Base-by-base conservation (phyloP, 495 filamentous ascomycete genomes). In the Pseudevernia furfuracea region DNA sequence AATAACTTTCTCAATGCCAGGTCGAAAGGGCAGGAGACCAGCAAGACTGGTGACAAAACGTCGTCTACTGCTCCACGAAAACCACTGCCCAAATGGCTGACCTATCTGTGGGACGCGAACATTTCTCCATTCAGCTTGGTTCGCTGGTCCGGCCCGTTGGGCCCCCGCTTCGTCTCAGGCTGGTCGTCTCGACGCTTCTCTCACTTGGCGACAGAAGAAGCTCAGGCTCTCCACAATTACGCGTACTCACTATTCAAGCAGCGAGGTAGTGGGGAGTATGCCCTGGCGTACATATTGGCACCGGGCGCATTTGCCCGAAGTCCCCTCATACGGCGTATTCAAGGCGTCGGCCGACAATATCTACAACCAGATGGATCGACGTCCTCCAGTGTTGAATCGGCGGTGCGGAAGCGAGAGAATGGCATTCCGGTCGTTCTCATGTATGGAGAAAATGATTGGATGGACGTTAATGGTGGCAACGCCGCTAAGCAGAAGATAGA, bases 391-490 rank as follows among this genome's bases (percentile, higher is more conserved):
- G 65, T 63, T 55, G 64, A 70, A 68, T 19, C 73, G 69, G 25
- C 60, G 60, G 61, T 61, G 1, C 68, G 76, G 58, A 68, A 67
- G 52, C 78, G 83, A 11, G 91, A 96, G 70, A 88, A 81, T 4
- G 93, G 92, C 6, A 78, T 91, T 60, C 94, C 94, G 0, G 79
- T 96, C 38, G 83, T 97, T 15, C 83, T 97, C 70, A 89, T 97
- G 87, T 98, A 98, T 70, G 94, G 94, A 62, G 91, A 96, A 70
- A 84, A 92, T 70, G 94, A 98, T 78, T 98, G 94, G 94, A 97
- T 98, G 94, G 95, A 97, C 69, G 84, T 93, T 17, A 83, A 83
- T 0, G 95, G 93, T 21, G 94, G 94, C 2, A 87, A 83, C 65
- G 91, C 89, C 0, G 86, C 92, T 0, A 83, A 88, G 70, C 81